Evolutionary conservation across 2,329 filamentous ascomycete genomes (phyloP).

Genomic region (Escovopsis weberi): DNA sequence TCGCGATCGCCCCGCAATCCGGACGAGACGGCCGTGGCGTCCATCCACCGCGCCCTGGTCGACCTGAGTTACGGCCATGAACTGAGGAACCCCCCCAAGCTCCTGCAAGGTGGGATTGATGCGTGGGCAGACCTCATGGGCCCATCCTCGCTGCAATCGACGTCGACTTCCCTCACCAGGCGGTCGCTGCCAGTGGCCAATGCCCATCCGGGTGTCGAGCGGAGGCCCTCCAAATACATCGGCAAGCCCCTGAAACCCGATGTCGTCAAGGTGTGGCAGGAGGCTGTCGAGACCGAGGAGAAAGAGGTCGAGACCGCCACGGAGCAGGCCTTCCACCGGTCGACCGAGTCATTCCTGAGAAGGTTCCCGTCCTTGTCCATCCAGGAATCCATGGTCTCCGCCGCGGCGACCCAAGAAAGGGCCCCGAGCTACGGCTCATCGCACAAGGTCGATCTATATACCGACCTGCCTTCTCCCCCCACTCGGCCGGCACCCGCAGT

Average conservation of each 20-base stretch:
- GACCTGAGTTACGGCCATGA: slow-evolving; percentile 73
- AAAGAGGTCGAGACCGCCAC: slow-evolving; percentile 24
- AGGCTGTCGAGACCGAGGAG: slow-evolving; percentile 53
- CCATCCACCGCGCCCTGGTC: slow-evolving; percentile 63
- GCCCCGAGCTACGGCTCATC: slow-evolving; percentile 16
- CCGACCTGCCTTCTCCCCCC: slow-evolving; percentile 41
- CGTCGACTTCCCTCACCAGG: slow-evolving; percentile 9
- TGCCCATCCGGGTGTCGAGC: slow-evolving; percentile 2
- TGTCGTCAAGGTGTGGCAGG: slow-evolving; percentile 70
- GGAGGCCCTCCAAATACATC: slow-evolving; percentile 26
- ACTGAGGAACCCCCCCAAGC: slow-evolving; percentile 56
- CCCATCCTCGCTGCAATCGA: slow-evolving; percentile 40
- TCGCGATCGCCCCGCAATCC: slow-evolving; percentile 17
- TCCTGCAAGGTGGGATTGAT: slow-evolving; percentile 70
- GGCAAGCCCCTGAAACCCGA: slow-evolving; percentile 61
- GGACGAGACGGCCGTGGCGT: slow-evolving; percentile 45
- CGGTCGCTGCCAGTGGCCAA: neutral
- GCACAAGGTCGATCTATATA: slow-evolving; percentile 26
- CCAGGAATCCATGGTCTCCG: slow-evolving; percentile 44
- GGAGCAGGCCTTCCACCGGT: slow-evolving; percentile 44
- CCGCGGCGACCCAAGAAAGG: slow-evolving; percentile 11
- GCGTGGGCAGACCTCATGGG: slow-evolving; percentile 82
- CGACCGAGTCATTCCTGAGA: slow-evolving; percentile 71
- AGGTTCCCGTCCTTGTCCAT: slow-evolving; percentile 60
- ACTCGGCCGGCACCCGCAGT: slow-evolving; percentile 53